These are phyloP conservation scores for Xylaria cubensis DNA, from an alignment of 495 filamentous ascomycete species.

Conservation along the genomic window DNA sequence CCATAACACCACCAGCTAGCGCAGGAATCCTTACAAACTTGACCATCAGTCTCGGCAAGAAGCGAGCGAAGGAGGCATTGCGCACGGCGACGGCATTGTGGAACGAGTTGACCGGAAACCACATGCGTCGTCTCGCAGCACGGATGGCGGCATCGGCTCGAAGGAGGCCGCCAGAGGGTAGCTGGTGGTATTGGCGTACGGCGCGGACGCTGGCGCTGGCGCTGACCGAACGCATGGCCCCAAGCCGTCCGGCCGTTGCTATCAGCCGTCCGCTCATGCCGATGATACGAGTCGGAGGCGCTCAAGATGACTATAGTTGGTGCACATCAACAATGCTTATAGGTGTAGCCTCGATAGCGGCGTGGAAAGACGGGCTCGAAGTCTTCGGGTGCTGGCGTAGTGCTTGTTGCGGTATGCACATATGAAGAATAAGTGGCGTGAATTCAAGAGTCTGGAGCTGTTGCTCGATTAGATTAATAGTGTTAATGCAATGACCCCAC, in stretches of 20 bases:
- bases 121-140: constrained; percentile 65
- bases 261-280: constrained; percentile 85
- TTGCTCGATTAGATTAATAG: neutral
- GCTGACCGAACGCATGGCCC: constrained; percentile 63
- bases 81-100: constrained; percentile 87
- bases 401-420: constrained; percentile 6
- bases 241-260: constrained; percentile 69
- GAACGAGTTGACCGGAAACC: constrained; percentile 78
- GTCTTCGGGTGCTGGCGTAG: neutral
- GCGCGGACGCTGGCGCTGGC: constrained; percentile 49
- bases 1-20: constrained; percentile 85
- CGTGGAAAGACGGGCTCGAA: neutral
- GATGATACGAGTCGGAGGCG: constrained; percentile 42
- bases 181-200: constrained; percentile 70
- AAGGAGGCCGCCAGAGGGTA: constrained; percentile 70
- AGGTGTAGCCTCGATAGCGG: constrained; percentile 2
- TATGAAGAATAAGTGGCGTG: constrained; percentile 12
- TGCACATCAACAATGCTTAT: constrained; percentile 17
- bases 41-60: constrained; percentile 85
- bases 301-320: constrained; percentile 14
- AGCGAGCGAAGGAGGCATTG: constrained; percentile 82
- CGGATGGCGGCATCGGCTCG: constrained; percentile 68
- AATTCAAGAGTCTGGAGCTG: constrained; percentile 27
- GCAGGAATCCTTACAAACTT: constrained; percentile 89
- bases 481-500: constrained; percentile 17